Evolutionary conservation across 1,284 basidiomycete genomes (phyloP).

Genomic region (Somion occarium): DNA sequence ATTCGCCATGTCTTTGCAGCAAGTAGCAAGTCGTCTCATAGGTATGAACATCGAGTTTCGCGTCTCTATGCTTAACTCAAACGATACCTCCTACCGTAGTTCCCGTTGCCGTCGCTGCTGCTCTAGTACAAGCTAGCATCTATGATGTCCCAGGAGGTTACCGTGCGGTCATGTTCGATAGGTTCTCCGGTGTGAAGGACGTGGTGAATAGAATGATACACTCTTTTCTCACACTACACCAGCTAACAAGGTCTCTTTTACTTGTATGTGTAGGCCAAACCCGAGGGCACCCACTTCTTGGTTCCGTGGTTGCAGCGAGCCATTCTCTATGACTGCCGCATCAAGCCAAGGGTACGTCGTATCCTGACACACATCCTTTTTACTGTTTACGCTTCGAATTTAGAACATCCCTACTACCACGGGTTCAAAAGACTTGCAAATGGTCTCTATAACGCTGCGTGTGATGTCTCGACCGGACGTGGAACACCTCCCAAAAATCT

Average conservation of each 20-base stretch:
- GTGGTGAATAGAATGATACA: conserved; percentile 41
- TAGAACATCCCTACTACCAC: conserved; percentile 97
- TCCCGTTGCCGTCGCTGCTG: conserved; percentile 68
- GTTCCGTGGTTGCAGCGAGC: conserved; percentile 94
- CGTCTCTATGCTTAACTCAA: no score
- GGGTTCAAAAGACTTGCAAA: conserved; percentile 95
- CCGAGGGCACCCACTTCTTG: conserved; percentile 97
- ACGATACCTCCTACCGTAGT: no score
- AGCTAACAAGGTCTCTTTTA: no score
- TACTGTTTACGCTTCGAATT: background rate
- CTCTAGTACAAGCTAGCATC: conserved; percentile 70
- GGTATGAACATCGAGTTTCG: no score
- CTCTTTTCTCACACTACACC: background rate
- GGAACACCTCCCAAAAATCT: conserved; percentile 87
- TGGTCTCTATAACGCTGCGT: conserved; percentile 95
- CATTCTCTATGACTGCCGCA: conserved; percentile 96
- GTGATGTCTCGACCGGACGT: conserved; percentile 94
- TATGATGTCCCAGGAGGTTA: conserved; percentile 95
- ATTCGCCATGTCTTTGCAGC: conserved; percentile 11
- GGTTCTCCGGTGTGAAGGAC: conserved; percentile 90
- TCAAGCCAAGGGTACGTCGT: conserved; percentile 82
- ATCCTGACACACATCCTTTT: conserved; percentile 1
- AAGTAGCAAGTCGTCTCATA: conserved; percentile 3
- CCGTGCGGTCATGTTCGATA: conserved; percentile 97
- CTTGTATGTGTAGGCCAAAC: conserved; percentile 73